Percentiles rank a stretch among this genome's conserved stretches.
These are phyloP conservation scores for Blastomyces gilchristii DNA, from an alignment of 2,329 filamentous ascomycete species.

Conservation along the genomic window DNA sequence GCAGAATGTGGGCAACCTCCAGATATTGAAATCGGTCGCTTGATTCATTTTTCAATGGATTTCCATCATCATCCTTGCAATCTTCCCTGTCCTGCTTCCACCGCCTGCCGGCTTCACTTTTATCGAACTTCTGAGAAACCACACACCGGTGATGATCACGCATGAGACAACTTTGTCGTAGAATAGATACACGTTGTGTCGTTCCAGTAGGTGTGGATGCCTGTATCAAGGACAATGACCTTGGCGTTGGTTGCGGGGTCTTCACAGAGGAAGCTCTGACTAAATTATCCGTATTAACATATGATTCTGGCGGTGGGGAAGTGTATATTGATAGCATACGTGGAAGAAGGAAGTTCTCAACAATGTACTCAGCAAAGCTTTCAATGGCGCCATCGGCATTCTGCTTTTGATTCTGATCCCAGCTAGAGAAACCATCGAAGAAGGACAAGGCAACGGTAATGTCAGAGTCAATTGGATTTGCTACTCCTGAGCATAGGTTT, in stretches of 20 bases:
- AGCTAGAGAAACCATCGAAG: constrained; percentile 12
- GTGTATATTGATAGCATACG: constrained; percentile 11
- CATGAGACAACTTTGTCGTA: constrained; percentile 12
- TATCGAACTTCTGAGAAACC: constrained; percentile 7
- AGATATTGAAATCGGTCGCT: constrained; percentile 7
- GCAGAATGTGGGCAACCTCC: constrained; percentile 17
- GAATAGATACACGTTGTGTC: constrained; percentile 9
- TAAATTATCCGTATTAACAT: constrained; percentile 10
- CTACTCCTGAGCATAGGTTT: constrained; percentile 8
- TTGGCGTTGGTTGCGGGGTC: constrained; percentile 17
- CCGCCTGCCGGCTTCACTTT: constrained; percentile 11
- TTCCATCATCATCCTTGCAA: constrained; percentile 9
- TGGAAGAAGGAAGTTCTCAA: constrained; percentile 18
- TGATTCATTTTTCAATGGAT: constrained; percentile 10
- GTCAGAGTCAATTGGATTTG: constrained; percentile 5
- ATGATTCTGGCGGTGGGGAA: constrained; percentile 1
- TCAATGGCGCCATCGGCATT: constrained; percentile 12
- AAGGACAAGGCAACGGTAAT: constrained; percentile 12
- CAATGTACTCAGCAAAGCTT: constrained; percentile 19
- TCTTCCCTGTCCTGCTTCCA: neutral
- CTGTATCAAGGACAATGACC: constrained; percentile 6
- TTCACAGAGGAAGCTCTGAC: constrained; percentile 18
- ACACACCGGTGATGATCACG: constrained; percentile 14
- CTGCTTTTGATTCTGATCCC: constrained; percentile 11
- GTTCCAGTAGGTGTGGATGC: neutral